Evolutionary conservation across 257 asterid genomes (phyloP).

Genomic region (Fraxinus cuspidata): DNA sequence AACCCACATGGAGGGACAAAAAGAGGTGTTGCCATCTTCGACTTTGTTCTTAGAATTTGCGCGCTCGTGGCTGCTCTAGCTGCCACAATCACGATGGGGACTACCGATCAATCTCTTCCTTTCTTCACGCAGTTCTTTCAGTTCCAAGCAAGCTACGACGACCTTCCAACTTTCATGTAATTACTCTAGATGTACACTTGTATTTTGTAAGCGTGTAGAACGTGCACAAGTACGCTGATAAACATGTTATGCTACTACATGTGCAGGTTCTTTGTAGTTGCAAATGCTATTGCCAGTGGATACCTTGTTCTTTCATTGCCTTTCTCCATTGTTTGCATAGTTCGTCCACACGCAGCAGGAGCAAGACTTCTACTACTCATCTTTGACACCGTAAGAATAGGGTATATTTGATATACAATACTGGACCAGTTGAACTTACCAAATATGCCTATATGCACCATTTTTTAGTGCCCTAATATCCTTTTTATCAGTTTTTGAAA

Average conservation of each 20-base stretch:
- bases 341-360: slow-evolving; percentile 45
- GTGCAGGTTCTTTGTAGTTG: slow-evolving; percentile 48
- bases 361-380: slow-evolving; percentile 50
- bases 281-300: slow-evolving; percentile 48
- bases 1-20: slow-evolving; percentile 27
- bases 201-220: too few species aligned
- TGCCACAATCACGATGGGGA: slow-evolving; percentile 55
- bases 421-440: too few species aligned
- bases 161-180: slow-evolving; percentile 49
- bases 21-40: slow-evolving; percentile 44
- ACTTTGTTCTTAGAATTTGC: slow-evolving; percentile 44
- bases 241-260: background rate
- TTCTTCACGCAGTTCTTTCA: slow-evolving; percentile 57
- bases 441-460: too few species aligned
- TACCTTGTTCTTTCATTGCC: slow-evolving; percentile 51
- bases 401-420: too few species aligned
- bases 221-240: background rate
- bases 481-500: too few species aligned
- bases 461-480: too few species aligned
- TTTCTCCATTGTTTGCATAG: slow-evolving; percentile 49
- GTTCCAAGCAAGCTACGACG: slow-evolving; percentile 58
- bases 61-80: slow-evolving; percentile 44
- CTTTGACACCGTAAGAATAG: slow-evolving; percentile 35
- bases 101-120: slow-evolving; percentile 53
- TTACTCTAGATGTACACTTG: background rate